These are phyloP conservation scores for Vigna unguiculata DNA, from an alignment of 306 rosid genomes.

Conservation along the genomic window DNA sequence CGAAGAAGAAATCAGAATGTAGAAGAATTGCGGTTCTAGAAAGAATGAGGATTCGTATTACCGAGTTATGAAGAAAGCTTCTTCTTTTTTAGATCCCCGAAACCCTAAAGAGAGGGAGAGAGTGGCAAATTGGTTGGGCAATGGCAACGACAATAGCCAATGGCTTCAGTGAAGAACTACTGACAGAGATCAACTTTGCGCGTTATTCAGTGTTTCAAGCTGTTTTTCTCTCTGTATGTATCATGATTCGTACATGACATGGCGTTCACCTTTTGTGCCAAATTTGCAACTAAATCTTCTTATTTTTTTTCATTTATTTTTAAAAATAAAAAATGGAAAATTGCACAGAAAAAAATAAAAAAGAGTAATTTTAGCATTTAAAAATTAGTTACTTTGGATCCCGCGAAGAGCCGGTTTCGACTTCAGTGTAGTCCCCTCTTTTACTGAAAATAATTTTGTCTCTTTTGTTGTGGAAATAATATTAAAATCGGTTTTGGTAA, in stretches of 20 bases:
- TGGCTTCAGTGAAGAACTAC: conserved; percentile 42
- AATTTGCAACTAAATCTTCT: conserved; percentile 2
- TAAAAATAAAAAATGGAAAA: neutral
- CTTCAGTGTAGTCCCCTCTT: neutral
- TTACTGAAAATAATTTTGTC: neutral
- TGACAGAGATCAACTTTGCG: conserved; percentile 32
- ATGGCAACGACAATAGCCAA: conserved; percentile 12
- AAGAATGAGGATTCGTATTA: conserved; percentile 52
- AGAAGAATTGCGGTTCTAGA: neutral
- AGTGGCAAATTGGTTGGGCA: conserved; percentile 41
- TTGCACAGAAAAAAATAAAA: neutral
- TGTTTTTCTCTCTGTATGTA: conserved; percentile 4
- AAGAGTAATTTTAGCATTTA: conserved; percentile 21
- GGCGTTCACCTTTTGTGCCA: conserved; percentile 17
- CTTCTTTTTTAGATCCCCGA: conserved; percentile 37
- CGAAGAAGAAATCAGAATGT: neutral
- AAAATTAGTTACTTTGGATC: conserved; percentile 40
- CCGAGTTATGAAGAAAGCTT: conserved; percentile 46
- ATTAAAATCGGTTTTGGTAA: neutral
- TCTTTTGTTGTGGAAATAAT: neutral
- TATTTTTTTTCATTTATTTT: neutral
- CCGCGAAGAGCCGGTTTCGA: conserved; percentile 33
- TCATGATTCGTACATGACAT: conserved; percentile 6
- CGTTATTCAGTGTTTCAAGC: conserved; percentile 39
- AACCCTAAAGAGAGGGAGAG: conserved; percentile 50